Conservation (phyloP, 805 yeast genomes). For the Wickerhamiella nectarea region DNA sequence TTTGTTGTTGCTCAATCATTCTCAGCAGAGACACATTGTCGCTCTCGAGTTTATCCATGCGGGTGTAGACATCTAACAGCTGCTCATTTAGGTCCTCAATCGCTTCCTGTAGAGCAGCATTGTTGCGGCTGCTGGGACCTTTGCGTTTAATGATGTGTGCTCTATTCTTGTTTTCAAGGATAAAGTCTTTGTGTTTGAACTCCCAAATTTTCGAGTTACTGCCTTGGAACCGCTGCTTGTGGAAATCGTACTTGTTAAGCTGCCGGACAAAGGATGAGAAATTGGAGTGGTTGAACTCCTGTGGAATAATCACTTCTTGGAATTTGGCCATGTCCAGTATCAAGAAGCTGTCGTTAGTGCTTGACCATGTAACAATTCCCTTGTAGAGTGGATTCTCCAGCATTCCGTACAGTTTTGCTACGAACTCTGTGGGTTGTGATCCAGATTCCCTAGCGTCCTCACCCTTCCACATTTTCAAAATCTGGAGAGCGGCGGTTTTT, state of each 20-base stretch:
- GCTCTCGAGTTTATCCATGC: conserved; percentile 17
- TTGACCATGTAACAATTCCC: conserved; percentile 74
- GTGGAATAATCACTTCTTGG: conserved; percentile 48
- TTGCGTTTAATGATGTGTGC: conserved; percentile 81
- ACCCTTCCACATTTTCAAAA: not conserved
- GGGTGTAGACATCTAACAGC: conserved; percentile 20
- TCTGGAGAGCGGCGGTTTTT: no score
- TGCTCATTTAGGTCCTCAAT: conserved; percentile 25
- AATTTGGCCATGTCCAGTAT: conserved; percentile 44
- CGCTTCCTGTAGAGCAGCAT: conserved; percentile 13
- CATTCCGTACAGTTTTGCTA: conserved; percentile 45
- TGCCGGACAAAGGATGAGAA: conserved; percentile 93
- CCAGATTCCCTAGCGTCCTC: not conserved
- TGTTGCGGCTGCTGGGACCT: conserved; percentile 15
- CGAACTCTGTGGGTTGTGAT: conserved; percentile 14
- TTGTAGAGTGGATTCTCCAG: conserved; percentile 67
- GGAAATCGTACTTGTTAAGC: conserved; percentile 92
- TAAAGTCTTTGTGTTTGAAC: conserved; percentile 82
- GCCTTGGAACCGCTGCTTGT: conserved; percentile 62
- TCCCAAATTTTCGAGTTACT: conserved; percentile 46
- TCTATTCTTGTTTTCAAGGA: conserved; percentile 58
- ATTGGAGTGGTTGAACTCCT: conserved; percentile 87
- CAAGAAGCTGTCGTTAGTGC: conserved; percentile 71
- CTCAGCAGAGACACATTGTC: conserved; percentile 9
- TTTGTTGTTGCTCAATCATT: conserved; percentile 3